Percentiles rank a stretch among this genome's conserved stretches.
Evolutionary conservation across 1,139 yeast species (phyloP).

Genomic region (Magnusiomyces tetraspermus): DNA sequence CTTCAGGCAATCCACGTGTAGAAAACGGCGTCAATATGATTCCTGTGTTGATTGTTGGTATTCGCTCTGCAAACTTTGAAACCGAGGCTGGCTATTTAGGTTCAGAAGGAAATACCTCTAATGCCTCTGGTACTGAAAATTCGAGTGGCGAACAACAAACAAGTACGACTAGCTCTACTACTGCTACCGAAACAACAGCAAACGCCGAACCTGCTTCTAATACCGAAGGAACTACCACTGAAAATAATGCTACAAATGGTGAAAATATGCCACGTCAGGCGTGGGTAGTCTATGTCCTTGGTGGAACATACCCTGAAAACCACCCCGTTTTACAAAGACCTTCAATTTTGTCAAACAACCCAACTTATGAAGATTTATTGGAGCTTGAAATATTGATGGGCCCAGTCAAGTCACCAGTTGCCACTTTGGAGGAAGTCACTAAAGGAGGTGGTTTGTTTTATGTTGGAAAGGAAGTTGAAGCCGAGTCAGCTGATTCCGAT

Average conservation of each 20-base stretch:
- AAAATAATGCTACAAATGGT: neutral
- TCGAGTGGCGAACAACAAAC: too few species aligned
- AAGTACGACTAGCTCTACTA: neutral
- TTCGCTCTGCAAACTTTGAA: constrained; percentile 34
- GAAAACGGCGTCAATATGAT: constrained; percentile 26
- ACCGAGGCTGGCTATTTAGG: neutral
- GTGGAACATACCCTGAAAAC: constrained; percentile 39
- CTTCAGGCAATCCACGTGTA: neutral
- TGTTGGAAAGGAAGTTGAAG: constrained; percentile 20
- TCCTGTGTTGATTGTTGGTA: constrained; percentile 51
- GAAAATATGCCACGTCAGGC: constrained; percentile 17
- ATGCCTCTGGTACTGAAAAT: too few species aligned
- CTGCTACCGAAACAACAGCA: neutral
- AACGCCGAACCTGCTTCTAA: neutral
- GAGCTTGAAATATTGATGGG: constrained; percentile 39
- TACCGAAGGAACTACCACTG: neutral
- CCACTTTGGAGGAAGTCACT: constrained; percentile 35
- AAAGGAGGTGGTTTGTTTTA: constrained; percentile 33
- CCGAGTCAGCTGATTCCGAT: neutral
- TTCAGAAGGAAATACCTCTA: too few species aligned
- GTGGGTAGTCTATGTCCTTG: constrained; percentile 45
- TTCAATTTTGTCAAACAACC: constrained; percentile 39
- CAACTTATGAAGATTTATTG: constrained; percentile 42
- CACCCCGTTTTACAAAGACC: constrained; percentile 44
- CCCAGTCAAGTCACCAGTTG: constrained; percentile 39